phyloP scores from a whole-genome alignment of 176 grass and related monocot genomes.

The Luzula sylvatica region DNA sequence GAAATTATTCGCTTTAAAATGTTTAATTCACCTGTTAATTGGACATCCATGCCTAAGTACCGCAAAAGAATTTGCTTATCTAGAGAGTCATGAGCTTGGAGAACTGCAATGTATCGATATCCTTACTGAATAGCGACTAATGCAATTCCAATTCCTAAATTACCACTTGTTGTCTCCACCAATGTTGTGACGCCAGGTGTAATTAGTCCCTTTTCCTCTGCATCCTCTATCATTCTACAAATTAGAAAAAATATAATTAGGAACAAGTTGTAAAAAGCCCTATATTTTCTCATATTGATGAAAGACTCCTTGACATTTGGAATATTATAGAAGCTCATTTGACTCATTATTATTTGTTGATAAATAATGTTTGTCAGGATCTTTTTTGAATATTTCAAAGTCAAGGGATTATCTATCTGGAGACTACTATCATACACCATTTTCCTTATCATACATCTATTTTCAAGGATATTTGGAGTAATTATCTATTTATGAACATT shows the following conservation, averaged over 20 bases:
- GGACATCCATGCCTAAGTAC: conserved; percentile 56
- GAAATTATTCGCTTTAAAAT: neutral
- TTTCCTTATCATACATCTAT: too few relatives aligned
- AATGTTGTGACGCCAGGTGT: conserved; percentile 52
- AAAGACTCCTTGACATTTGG: too few relatives aligned
- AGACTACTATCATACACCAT: too few relatives aligned
- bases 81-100: conserved; percentile 45
- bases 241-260: conserved; percentile 2
- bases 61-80: conserved; percentile 66
- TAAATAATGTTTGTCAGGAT: too few relatives aligned
- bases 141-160: conserved; percentile 48
- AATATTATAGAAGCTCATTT: too few relatives aligned
- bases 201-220: conserved; percentile 63
- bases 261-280: too few relatives aligned
- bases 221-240: conserved; percentile 79
- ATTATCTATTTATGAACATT: too few relatives aligned
- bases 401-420: too few relatives aligned
- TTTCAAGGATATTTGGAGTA: too few relatives aligned
- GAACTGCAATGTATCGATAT: conserved; percentile 51
- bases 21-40: conserved; percentile 33
- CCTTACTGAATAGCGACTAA: conserved; percentile 43
- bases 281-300: too few relatives aligned
- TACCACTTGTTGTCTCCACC: conserved; percentile 49
- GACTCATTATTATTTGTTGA: too few relatives aligned
- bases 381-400: too few relatives aligned